Percentiles rank a stretch among this genome's conserved stretches.
These are phyloP conservation scores for Fusarium decemcellulare DNA, from an alignment of 2,329 filamentous ascomycete genomes.

Conservation along the genomic window DNA sequence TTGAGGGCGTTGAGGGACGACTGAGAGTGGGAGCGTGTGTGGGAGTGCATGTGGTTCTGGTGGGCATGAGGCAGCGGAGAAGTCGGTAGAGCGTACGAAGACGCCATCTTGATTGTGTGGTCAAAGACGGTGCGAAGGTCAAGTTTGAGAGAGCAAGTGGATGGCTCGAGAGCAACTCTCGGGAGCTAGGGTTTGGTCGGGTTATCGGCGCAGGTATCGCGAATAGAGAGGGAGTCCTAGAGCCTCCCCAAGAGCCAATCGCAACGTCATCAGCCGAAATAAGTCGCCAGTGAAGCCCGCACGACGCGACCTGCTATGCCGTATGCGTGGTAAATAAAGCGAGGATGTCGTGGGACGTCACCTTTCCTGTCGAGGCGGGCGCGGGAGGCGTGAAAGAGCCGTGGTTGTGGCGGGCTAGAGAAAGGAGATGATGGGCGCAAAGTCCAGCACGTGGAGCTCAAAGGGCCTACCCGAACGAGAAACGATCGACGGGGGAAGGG, in stretches of 20 bases:
- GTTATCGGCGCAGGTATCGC: constrained; percentile 40
- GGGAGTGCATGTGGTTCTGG: constrained; percentile 58
- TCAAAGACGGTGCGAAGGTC: constrained; percentile 13
- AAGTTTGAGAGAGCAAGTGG: constrained; percentile 8
- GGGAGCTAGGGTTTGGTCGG: constrained; percentile 23
- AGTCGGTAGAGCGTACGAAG: constrained; percentile 68
- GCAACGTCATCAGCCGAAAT: constrained; percentile 44
- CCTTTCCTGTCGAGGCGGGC: constrained; percentile 22
- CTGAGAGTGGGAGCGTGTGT: constrained; percentile 56
- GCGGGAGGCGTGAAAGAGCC: constrained; percentile 35
- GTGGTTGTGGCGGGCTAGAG: constrained; percentile 40
- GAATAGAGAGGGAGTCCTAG: constrained; percentile 34
- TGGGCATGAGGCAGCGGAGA: constrained; percentile 64
- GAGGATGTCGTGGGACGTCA: constrained; percentile 40
- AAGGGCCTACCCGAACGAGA: constrained; percentile 40
- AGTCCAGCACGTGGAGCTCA: constrained; percentile 45
- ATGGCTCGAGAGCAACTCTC: constrained; percentile 4
- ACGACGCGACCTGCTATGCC: constrained; percentile 26
- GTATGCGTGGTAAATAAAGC: constrained; percentile 16
- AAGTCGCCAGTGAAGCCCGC: constrained; percentile 13
- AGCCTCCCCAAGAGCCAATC: constrained; percentile 40
- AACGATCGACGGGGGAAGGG: constrained; percentile 42
- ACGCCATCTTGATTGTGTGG: constrained; percentile 57
- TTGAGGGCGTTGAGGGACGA: constrained; percentile 57
- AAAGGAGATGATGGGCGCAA: constrained; percentile 38